Conservation (phyloP, 306 rosid species). For the Nissolia schottii region DNA sequence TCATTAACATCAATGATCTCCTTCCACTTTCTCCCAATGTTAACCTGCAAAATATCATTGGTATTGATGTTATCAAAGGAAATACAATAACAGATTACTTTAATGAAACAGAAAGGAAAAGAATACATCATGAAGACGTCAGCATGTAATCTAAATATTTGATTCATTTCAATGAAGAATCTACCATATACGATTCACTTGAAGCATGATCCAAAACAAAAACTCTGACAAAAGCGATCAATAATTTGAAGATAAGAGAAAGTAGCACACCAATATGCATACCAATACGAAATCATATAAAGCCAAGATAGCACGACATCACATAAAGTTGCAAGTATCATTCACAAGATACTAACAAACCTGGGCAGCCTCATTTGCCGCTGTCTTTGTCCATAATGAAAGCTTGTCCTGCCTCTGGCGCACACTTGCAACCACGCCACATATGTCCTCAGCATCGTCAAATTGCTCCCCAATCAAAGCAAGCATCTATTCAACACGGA, state of each 20-base stretch:
- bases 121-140: background rate
- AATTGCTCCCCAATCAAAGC: slow-evolving; percentile 96
- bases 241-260: background rate
- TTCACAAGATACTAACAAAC: slow-evolving; percentile 31
- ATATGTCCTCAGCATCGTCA: slow-evolving; percentile 84
- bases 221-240: background rate
- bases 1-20: slow-evolving; percentile 71
- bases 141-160: background rate
- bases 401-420: slow-evolving; percentile 92
- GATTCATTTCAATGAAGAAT: background rate
- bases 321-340: background rate
- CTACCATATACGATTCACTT: background rate
- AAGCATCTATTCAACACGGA: slow-evolving; percentile 57
- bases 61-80: background rate
- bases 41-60: slow-evolving; percentile 51
- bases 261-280: background rate
- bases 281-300: background rate
- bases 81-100: background rate
- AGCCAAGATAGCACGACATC: background rate
- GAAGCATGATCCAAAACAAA: background rate
- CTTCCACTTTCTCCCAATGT: slow-evolving; percentile 98
- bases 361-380: slow-evolving; percentile 95
- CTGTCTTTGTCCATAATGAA: slow-evolving; percentile 91
- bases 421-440: slow-evolving; percentile 94
- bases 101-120: background rate